Percentiles rank a stretch among this genome's conserved stretches.
These are phyloP conservation scores for Calocera viscosa DNA, from an alignment of 768 basidiomycete species.

Conservation along the genomic window DNA sequence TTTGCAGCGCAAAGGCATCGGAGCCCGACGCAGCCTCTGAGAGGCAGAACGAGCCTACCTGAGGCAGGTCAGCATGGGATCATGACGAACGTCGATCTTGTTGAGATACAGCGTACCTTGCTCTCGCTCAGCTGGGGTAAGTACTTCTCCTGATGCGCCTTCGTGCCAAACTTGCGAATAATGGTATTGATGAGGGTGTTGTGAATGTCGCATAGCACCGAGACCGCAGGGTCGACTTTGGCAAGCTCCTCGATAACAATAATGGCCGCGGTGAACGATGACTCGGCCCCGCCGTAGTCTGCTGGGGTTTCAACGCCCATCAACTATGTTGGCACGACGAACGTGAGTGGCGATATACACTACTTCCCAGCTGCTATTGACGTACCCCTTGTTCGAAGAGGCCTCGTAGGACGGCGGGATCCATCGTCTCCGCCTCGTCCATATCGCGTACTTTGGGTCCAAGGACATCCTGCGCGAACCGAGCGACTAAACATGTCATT, in stretches of 20 bases:
- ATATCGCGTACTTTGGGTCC: conserved; percentile 88
- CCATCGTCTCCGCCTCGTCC: conserved; percentile 97
- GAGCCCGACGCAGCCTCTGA: conserved; percentile 89
- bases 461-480: conserved; percentile 81
- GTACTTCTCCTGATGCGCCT: conserved; percentile 79
- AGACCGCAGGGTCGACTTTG: conserved; percentile 89
- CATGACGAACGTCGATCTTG: no score
- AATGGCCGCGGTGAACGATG: conserved; percentile 87
- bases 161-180: conserved; percentile 69
- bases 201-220: conserved; percentile 94
- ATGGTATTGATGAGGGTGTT: conserved; percentile 97
- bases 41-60: no score
- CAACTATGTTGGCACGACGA: no score
- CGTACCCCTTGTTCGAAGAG: conserved; percentile 97
- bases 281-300: conserved; percentile 75
- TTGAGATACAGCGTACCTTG: conserved; percentile 49
- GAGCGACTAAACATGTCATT: no score
- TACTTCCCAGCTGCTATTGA: no score
- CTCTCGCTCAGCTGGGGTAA: conserved; percentile 66
- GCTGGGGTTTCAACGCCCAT: conserved; percentile 93
- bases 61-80: no score
- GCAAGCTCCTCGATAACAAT: conserved; percentile 96
- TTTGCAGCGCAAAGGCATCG: conserved; percentile 93
- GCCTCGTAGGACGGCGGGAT: conserved; percentile 68
- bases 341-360: no score